Conservation (phyloP, 129 eudicot genomes). For the Gnaphalium uliginosum region DNA sequence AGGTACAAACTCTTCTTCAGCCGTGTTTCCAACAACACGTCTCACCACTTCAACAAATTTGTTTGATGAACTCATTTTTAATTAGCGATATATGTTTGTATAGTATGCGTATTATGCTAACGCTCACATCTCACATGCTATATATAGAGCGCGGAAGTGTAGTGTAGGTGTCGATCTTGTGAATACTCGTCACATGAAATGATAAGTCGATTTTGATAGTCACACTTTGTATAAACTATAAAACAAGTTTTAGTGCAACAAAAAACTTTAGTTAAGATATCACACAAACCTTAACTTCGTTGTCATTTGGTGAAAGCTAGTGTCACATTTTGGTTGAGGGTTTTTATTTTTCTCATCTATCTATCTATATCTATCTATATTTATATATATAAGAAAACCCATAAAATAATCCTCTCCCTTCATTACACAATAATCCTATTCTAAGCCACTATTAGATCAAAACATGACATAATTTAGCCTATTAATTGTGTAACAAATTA, state of each 20-base stretch:
- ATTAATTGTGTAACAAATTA: too few species aligned
- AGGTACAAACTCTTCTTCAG: conserved; percentile 3
- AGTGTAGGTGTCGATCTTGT: background rate
- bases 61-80: conserved; percentile 7
- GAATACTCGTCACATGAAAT: background rate
- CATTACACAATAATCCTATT: too few species aligned
- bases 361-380: too few species aligned
- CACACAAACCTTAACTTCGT: background rate
- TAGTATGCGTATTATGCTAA: background rate
- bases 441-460: too few species aligned
- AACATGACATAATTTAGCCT: too few species aligned
- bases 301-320: background rate
- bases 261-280: background rate
- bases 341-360: too few species aligned
- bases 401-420: too few species aligned
- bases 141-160: background rate
- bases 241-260: background rate
- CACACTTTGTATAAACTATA: background rate
- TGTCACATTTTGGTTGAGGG: too few species aligned
- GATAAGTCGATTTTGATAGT: background rate
- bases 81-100: background rate
- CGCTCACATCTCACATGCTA: background rate
- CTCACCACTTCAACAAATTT: background rate
- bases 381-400: too few species aligned
- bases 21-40: conserved; percentile 1